Evolutionary conservation across 2,329 filamentous ascomycete genomes (phyloP).

Genomic region (Diaporthe citri): DNA sequence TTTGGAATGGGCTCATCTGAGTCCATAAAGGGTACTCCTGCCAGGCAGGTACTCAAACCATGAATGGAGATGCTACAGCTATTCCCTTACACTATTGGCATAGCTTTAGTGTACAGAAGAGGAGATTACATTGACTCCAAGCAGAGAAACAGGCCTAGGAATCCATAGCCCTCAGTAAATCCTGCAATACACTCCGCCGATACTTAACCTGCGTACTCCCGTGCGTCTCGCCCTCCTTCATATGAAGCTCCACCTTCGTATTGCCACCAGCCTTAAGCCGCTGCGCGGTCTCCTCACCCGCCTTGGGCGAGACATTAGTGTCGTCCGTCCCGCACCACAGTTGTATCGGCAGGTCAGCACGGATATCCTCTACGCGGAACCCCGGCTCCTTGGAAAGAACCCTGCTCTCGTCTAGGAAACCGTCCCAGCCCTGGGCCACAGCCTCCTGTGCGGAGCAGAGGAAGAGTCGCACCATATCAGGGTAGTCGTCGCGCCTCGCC

Average conservation of each 20-base stretch:
- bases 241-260: slow-evolving; percentile 16
- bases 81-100: no score
- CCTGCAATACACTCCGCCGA: not conserved
- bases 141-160: not conserved
- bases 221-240: slow-evolving; percentile 9
- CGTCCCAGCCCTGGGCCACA: slow-evolving; percentile 20
- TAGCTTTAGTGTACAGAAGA: not conserved
- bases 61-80: not conserved
- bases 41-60: not conserved
- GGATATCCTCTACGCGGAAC: slow-evolving; percentile 24
- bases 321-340: slow-evolving; percentile 28
- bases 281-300: slow-evolving; percentile 23
- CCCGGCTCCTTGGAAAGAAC: slow-evolving; percentile 22
- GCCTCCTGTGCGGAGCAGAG: slow-evolving; percentile 21
- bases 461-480: slow-evolving; percentile 26
- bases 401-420: slow-evolving; percentile 14
- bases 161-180: slow-evolving; percentile 15
- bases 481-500: slow-evolving; percentile 18
- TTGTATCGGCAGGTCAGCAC: slow-evolving; percentile 16
- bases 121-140: not conserved
- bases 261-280: slow-evolving; percentile 17
- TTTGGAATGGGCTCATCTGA: not conserved
- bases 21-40: not conserved
- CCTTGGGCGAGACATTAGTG: slow-evolving; percentile 23
- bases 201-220: slow-evolving; percentile 31